Conservation (phyloP, 2,329 filamentous ascomycete genomes). For the Aspergillus clavatus region DNA sequence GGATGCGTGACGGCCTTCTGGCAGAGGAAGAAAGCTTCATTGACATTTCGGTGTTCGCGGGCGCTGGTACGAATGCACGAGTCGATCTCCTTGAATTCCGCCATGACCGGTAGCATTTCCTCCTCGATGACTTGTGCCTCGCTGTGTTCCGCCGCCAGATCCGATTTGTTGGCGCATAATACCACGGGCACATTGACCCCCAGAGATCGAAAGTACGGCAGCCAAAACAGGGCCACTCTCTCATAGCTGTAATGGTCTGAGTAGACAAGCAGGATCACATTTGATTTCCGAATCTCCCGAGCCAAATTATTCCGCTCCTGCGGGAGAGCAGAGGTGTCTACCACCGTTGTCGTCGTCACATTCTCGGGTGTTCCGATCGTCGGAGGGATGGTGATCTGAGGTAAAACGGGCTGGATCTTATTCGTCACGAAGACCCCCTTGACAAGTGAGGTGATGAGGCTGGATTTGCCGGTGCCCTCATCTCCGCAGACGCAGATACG, state of each 20-base stretch:
- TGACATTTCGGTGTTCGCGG: constrained; percentile 86
- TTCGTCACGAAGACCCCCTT: constrained; percentile 95
- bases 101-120: constrained; percentile 97
- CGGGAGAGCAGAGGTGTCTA: constrained; percentile 92
- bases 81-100: constrained; percentile 97
- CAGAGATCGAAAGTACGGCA: constrained; percentile 94
- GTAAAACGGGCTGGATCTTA: constrained; percentile 91
- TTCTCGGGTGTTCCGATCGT: constrained; percentile 91
- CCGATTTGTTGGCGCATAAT: constrained; percentile 95
- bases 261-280: constrained; percentile 94
- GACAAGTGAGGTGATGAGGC: constrained; percentile 88
- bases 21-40: constrained; percentile 94
- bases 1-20: constrained; percentile 98
- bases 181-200: constrained; percentile 99
- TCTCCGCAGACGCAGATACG: constrained; percentile 96
- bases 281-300: constrained; percentile 93
- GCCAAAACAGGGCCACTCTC: constrained; percentile 93
- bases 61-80: constrained; percentile 95
- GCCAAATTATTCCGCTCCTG: constrained; percentile 86
- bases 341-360: constrained; percentile 85
- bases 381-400: constrained; percentile 90
- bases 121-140: constrained; percentile 86
- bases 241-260: constrained; percentile 99
- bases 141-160: constrained; percentile 68
- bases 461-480: constrained; percentile 90